Evolutionary conservation across 352 stramenopile genomes (phyloP).

Genomic region (Phytophthora aleatoria): DNA sequence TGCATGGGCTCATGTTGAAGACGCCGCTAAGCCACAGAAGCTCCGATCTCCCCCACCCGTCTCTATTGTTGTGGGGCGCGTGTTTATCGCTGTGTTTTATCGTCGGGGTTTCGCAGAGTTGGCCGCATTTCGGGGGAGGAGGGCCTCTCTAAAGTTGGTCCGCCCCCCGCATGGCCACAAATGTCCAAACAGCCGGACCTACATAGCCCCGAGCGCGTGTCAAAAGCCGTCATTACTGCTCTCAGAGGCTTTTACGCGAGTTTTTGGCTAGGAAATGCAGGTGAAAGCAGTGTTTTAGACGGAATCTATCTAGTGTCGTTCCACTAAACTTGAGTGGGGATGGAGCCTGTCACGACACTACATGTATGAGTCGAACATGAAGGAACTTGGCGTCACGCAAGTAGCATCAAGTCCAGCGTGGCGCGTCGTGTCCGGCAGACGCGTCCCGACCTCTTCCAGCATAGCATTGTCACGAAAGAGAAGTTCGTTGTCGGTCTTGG

Average conservation of each 20-base stretch:
- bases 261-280: slow-evolving; percentile 29
- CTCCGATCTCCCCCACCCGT: slow-evolving; percentile 24
- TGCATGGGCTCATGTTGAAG: slow-evolving; percentile 29
- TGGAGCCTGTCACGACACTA: slow-evolving; percentile 11
- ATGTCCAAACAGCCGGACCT: slow-evolving; percentile 21
- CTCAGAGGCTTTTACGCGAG: slow-evolving; percentile 31
- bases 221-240: slow-evolving; percentile 41
- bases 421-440: slow-evolving; percentile 5
- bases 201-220: slow-evolving; percentile 25
- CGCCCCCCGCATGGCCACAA: slow-evolving; percentile 19
- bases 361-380: background rate
- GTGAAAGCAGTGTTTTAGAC: slow-evolving; percentile 1
- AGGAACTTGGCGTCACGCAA: slow-evolving; percentile 18
- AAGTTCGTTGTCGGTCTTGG: slow-evolving; percentile 1
- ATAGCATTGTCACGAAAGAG: slow-evolving; percentile 32
- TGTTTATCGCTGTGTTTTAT: slow-evolving; percentile 28
- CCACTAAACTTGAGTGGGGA: slow-evolving; percentile 18
- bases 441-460: slow-evolving; percentile 2
- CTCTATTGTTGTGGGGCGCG: slow-evolving; percentile 20
- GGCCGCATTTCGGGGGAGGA: slow-evolving; percentile 24
- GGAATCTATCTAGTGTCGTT: slow-evolving; percentile 3
- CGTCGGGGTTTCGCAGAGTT: slow-evolving; percentile 11
- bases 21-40: slow-evolving; percentile 29
- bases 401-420: slow-evolving; percentile 25
- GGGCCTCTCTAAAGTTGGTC: slow-evolving; percentile 15